Conservation (phyloP, 352 stramenopile genomes). For the Phytopythium vexans region DNA sequence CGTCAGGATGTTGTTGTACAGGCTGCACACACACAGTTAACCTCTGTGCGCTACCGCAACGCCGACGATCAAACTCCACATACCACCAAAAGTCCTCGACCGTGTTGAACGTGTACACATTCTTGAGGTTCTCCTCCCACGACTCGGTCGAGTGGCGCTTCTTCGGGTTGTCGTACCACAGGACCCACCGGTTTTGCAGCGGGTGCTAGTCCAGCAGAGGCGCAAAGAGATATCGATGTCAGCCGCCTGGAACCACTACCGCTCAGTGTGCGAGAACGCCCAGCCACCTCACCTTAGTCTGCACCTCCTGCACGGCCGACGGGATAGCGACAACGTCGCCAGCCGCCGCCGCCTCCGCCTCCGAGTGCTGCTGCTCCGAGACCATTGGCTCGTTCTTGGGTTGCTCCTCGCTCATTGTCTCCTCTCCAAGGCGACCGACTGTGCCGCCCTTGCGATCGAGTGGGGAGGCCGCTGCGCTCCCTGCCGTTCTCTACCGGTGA, state of each 20-base stretch:
- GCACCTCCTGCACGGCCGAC: conserved; percentile 33
- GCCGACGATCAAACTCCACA: conserved; percentile 10
- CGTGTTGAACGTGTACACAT: conserved; percentile 93
- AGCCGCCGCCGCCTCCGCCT: conserved; percentile 14
- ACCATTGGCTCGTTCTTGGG: conserved; percentile 25
- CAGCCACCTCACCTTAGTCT: conserved; percentile 51
- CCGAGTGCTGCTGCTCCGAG: conserved; percentile 27
- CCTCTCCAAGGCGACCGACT: neutral
- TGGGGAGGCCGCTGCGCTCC: neutral
- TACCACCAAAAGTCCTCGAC: conserved; percentile 97
- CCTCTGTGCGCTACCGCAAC: too few relatives aligned
- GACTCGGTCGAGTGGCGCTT: conserved; percentile 84
- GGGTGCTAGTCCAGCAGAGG: conserved; percentile 47
- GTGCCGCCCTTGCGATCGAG: neutral
- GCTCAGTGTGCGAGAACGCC: neutral
- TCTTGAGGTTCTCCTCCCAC: conserved; percentile 90
- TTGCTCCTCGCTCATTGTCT: conserved; percentile 41
- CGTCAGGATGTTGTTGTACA: conserved; percentile 95
- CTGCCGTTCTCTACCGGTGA: conserved; percentile 15
- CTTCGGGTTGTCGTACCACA: conserved; percentile 91
- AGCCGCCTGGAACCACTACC: conserved; percentile 4
- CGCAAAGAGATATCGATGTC: conserved; percentile 11
- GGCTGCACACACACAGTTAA: conserved; percentile 22
- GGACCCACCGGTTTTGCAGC: conserved; percentile 83
- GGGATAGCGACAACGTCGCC: conserved; percentile 31